Base-by-base conservation (phyloP, 768 basidiomycete species). In the Trametes cingulata region DNA sequence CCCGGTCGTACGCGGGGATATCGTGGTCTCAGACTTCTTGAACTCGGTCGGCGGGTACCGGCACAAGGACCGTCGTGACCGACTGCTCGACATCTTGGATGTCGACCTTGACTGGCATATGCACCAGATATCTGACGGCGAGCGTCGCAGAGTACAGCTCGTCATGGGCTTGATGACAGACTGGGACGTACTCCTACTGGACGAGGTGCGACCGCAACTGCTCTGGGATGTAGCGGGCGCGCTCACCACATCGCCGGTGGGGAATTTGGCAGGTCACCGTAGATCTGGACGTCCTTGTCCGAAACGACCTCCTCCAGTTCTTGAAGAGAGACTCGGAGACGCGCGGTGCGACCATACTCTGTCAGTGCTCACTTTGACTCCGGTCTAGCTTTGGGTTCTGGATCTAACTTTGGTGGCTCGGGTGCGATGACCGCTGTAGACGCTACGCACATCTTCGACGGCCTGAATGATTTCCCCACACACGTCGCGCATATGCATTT, bases 381-480 rank as follows among this genome's bases (percentile, higher is more conserved):
- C 24, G 36, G 49, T 57, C 43, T 55, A 22, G 17, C 10, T 46
- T 35, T 45, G 33, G 51, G 10, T 19, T 19, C 40, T 42, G 19
- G 15, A 10, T 55, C 62, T 19, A 39, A 51, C 36, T 49, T 35
- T 49, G 48, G 50, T 3, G 29, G n/a, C 36, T 33, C 40, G 25
- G 22, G 17, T 52, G n/a, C 1, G 15, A 17, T 27, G n/a, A n/a
- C n/a, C n/a, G n/a, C n/a, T 47, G 19, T 67, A 95, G 93, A 97
- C 75, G 94, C 95, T 12, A 98, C 95, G 1, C 97, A 99, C 73
- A 97, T 99, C 67, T 97, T 95, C 65, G 96, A 98, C 71, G 96
- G 95, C 12, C 75, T 98, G 29, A 83, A 84, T 68, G 74, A 81
- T n/a, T 98, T 96, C 77, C 96, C 97, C 3, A 98, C 95, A 0